These are phyloP conservation scores for Exophiala xenobiotica DNA, from an alignment of 2,329 filamentous ascomycete species.

Conservation along the genomic window DNA sequence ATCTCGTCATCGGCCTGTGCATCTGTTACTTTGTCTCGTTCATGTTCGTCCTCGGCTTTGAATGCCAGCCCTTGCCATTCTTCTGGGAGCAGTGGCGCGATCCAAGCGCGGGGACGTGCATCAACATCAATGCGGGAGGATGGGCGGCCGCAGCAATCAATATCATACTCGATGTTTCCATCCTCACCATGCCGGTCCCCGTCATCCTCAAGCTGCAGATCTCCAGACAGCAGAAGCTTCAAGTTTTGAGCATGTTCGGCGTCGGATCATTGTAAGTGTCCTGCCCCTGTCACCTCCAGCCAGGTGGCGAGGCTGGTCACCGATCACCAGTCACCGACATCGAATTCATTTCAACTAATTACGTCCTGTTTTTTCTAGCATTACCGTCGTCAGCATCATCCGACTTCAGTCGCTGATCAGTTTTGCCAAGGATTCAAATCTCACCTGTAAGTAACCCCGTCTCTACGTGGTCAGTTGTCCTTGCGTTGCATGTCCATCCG, in stretches of 20 bases:
- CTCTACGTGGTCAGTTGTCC: no score
- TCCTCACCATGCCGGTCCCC: slow-evolving; percentile 52
- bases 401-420: slow-evolving; percentile 43
- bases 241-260: slow-evolving; percentile 52
- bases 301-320: background rate
- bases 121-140: slow-evolving; percentile 49
- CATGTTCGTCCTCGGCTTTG: slow-evolving; percentile 31
- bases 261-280: slow-evolving; percentile 46
- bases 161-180: slow-evolving; percentile 53
- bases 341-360: background rate
- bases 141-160: slow-evolving; percentile 55
- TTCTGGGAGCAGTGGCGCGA: slow-evolving; percentile 57
- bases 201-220: slow-evolving; percentile 44
- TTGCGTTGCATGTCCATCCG: background rate
- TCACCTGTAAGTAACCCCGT: slow-evolving; percentile 40
- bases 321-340: no score
- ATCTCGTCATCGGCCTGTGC: slow-evolving; percentile 30
- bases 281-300: background rate
- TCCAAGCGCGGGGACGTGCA: slow-evolving; percentile 48
- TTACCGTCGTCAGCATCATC: slow-evolving; percentile 45
- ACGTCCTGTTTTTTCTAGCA: slow-evolving; percentile 34
- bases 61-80: slow-evolving; percentile 40
- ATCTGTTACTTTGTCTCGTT: slow-evolving; percentile 33
- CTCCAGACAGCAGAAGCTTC: slow-evolving; percentile 50
- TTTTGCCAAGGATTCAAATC: slow-evolving; percentile 43